Evolutionary conservation across 1,284 basidiomycete species (phyloP).

Genomic region (Cutaneotrichosporon mucoides): DNA sequence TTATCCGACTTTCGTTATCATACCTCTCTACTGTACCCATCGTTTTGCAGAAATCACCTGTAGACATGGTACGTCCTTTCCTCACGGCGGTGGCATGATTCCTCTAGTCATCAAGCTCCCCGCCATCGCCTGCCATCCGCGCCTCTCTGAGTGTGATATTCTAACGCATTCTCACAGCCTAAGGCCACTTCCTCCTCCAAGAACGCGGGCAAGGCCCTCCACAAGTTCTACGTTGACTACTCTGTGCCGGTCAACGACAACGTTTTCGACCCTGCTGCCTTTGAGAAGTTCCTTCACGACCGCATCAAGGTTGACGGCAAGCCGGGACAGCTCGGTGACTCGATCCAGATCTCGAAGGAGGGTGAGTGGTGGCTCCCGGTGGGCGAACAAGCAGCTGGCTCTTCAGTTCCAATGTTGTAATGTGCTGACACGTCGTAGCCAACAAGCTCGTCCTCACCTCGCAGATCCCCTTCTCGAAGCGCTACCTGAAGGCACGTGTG

Average conservation of each 20-base stretch:
- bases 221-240: conserved; percentile 94
- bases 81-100: neutral
- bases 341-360: conserved; percentile 73
- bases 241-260: conserved; percentile 84
- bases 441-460: conserved; percentile 75
- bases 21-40: neutral
- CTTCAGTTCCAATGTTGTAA: neutral
- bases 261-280: conserved; percentile 86
- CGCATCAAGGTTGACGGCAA: conserved; percentile 73
- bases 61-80: conserved; percentile 21
- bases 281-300: conserved; percentile 91
- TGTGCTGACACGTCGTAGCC: conserved; percentile 51
- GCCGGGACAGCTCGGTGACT: conserved; percentile 79
- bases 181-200: conserved; percentile 44
- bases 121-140: no score
- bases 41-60: conserved; percentile 25
- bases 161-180: conserved; percentile 30
- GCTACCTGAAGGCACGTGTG: conserved; percentile 56
- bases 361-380: conserved; percentile 54
- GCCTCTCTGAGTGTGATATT: no score
- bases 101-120: no score
- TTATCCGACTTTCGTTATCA: neutral
- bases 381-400: no score
- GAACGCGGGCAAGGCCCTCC: conserved; percentile 61
- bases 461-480: conserved; percentile 81